A percentile compares a stretch with the other conserved stretches of the same genome.
phyloP scores from a whole-genome alignment of 2,329 filamentous ascomycete genomes.

The Colletotrichum endophyticum region DNA sequence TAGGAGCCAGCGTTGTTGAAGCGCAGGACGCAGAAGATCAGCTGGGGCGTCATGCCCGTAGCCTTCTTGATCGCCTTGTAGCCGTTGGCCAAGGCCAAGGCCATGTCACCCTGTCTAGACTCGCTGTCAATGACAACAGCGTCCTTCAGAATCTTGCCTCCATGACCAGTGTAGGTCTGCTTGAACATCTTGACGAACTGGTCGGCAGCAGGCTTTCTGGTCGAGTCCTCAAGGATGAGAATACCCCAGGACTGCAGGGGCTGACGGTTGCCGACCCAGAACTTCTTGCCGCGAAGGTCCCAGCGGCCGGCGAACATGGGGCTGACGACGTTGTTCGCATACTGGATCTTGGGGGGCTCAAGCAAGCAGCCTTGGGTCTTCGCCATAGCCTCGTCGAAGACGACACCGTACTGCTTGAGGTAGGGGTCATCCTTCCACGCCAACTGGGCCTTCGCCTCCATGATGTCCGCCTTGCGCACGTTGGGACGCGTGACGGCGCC shows the following conservation, averaged over 20 bases:
- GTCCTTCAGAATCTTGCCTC: slow-evolving; percentile 40
- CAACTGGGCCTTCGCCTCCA: slow-evolving; percentile 69
- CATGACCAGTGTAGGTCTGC: slow-evolving; percentile 52
- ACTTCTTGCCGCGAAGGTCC: slow-evolving; percentile 81
- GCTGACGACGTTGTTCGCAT: slow-evolving; percentile 60
- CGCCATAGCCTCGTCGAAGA: slow-evolving; percentile 69
- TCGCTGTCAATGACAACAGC: slow-evolving; percentile 34
- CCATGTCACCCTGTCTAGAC: slow-evolving; percentile 42
- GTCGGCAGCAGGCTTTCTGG: slow-evolving; percentile 58
- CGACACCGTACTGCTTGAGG: slow-evolving; percentile 75
- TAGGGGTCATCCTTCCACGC: slow-evolving; percentile 73
- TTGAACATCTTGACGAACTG: slow-evolving; percentile 59
- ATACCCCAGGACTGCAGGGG: slow-evolving; percentile 79
- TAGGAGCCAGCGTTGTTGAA: slow-evolving; percentile 77
- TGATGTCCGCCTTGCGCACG: slow-evolving; percentile 71
- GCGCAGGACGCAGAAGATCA: slow-evolving; percentile 80
- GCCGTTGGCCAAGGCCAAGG: slow-evolving; percentile 58
- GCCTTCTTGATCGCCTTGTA: slow-evolving; percentile 61
- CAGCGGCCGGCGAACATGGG: slow-evolving; percentile 78
- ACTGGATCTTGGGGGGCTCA: slow-evolving; percentile 72
- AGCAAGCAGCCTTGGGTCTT: slow-evolving; percentile 74
- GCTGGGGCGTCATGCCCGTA: slow-evolving; percentile 66
- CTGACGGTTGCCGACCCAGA: slow-evolving; percentile 69
- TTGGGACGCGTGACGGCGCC: slow-evolving; percentile 82
- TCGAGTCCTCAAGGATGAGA: slow-evolving; percentile 64